phyloP scores from a whole-genome alignment of 2,329 filamentous ascomycete species.

The Ophiocordyceps camponoti-rufipedis region DNA sequence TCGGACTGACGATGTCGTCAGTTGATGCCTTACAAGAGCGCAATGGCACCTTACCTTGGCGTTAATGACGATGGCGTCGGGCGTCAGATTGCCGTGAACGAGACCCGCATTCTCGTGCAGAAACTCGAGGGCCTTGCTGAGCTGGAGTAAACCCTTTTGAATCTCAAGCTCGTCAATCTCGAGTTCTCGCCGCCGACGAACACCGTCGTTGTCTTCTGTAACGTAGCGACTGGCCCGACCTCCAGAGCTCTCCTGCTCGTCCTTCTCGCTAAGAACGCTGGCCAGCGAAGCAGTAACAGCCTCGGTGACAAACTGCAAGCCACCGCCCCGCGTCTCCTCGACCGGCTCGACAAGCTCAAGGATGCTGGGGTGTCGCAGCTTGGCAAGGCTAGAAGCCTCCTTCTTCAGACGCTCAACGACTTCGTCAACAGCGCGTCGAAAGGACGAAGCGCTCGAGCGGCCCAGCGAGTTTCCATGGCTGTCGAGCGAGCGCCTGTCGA shows the following conservation, averaged over 20 bases:
- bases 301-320: conserved; percentile 91
- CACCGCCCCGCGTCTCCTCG: conserved; percentile 80
- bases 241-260: conserved; percentile 60
- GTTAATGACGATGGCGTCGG: conserved; percentile 86
- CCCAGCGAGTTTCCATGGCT: conserved; percentile 23
- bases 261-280: conserved; percentile 68
- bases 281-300: conserved; percentile 77
- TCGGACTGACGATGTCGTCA: conserved; percentile 43
- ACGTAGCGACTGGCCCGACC: conserved; percentile 64
- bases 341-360: conserved; percentile 88
- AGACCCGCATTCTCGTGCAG: conserved; percentile 87
- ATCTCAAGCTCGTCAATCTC: conserved; percentile 96
- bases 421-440: conserved; percentile 74
- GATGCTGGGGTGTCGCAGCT: conserved; percentile 77
- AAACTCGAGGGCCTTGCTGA: conserved; percentile 89
- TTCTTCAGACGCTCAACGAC: conserved; percentile 81
- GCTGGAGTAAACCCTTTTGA: conserved; percentile 84
- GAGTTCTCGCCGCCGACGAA: conserved; percentile 55
- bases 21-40: background rate
- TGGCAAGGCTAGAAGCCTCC: conserved; percentile 75
- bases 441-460: conserved; percentile 34
- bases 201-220: conserved; percentile 60
- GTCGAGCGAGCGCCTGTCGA: conserved; percentile 77
- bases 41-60: conserved; percentile 43
- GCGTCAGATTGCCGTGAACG: conserved; percentile 86